Evolutionary conservation across 2,329 filamentous ascomycete species (phyloP), one percentile per base, ranked within the genome.

Genomic region (Sporothrix protearum): DNA sequence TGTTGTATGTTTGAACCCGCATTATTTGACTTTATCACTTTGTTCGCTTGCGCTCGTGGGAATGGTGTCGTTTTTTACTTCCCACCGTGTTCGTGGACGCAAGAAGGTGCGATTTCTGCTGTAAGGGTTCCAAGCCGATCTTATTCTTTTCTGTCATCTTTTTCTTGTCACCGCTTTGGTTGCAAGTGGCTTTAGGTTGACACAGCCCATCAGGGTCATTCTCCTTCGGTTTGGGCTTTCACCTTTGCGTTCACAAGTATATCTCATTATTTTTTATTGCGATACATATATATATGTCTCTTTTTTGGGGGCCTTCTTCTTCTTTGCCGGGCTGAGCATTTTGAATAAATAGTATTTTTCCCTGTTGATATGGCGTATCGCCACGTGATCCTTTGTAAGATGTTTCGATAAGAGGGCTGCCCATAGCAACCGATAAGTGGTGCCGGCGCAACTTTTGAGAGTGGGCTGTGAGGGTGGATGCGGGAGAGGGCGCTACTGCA

Each of bases 401-500:
- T 4, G 30, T 9, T 3, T 1, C 57, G 55, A 61, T 61, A 61
- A 22, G 57, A 22, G 19, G 16, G 57, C 36, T 42, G 33, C 36
- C 36, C n/a, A 61, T 22, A 39, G 55, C 30, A 39, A 61, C 55
- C 14, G 14, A 36, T 22, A 57, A 36, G 30, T 36, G 30, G 55
- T 59, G 55, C 55, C 39, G 39, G 55, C 30, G 30, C 55, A 39
- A 4, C 55, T 19, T 19, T 7, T 36, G 55, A 39, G 55, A 22
- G 55, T 61, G 55, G 30, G 55, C 19, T n/a, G n/a, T n/a, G n/a
- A n/a, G n/a, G n/a, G n/a, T n/a, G 55, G 30, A 8, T 4, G 33
- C 55, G 59, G 59, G 59, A 39, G 22, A 28, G 10, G 59, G 12
- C 36, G 59, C 59, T 64, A 64, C 36, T 64, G 59, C n/a, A 64